phyloP scores from a whole-genome alignment of 345 rosid genomes.

The Ceriops zippeliana region DNA sequence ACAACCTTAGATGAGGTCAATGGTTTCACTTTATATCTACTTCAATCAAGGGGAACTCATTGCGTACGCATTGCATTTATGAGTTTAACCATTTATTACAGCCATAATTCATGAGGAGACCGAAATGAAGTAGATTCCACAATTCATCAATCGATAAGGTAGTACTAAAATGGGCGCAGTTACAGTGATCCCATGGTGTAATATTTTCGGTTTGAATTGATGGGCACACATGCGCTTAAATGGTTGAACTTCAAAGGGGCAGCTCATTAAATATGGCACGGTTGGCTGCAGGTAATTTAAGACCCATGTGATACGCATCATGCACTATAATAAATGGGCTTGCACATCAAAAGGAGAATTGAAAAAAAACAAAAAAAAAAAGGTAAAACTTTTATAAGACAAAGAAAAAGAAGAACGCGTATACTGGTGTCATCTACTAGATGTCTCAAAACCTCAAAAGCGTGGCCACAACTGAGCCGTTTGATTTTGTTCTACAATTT shows the following conservation, averaged over 20 bases:
- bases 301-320: conserved; percentile 36
- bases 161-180: not conserved
- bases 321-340: conserved; percentile 25
- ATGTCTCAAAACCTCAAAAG: not conserved
- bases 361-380: not conserved
- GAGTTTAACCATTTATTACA: no score
- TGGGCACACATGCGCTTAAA: not conserved
- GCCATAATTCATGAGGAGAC: not conserved
- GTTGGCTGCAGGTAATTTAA: conserved; percentile 23
- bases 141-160: not conserved
- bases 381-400: not conserved
- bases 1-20: no score
- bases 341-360: not conserved
- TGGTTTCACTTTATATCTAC: no score
- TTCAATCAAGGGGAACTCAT: no score
- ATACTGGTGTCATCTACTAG: no score
- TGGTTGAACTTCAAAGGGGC: not conserved
- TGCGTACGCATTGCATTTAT: no score
- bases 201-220: not conserved
- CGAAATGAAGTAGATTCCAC: not conserved
- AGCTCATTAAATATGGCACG: conserved; percentile 21
- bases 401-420: no score
- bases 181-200: not conserved
- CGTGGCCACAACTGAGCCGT: conserved; percentile 21
- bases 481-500: not conserved